Evolutionary conservation across 179 eudicot genomes (phyloP).

Genomic region (Beta lomatogona): DNA sequence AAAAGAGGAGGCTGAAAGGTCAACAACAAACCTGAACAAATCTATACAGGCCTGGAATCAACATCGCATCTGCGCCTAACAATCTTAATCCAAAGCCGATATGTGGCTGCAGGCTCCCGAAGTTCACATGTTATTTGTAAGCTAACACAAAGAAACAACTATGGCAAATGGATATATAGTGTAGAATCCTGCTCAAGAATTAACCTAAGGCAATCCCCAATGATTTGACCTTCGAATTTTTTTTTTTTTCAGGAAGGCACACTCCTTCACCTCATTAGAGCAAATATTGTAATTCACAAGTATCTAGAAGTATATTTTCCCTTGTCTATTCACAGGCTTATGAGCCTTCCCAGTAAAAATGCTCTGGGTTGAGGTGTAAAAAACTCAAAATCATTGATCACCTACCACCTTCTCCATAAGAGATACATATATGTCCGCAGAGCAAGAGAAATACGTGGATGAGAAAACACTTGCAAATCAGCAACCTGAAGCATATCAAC

Average conservation of each 20-base stretch:
- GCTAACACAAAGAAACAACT: background rate
- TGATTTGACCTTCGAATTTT: background rate
- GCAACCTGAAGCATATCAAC: slow-evolving; percentile 54
- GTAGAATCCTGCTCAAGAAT: background rate
- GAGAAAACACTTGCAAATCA: slow-evolving; percentile 87
- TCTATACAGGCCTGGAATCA: slow-evolving; percentile 87
- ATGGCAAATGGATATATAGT: background rate
- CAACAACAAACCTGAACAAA: slow-evolving; percentile 50
- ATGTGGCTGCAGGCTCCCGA: slow-evolving; percentile 65
- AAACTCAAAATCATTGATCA: background rate
- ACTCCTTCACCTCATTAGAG: background rate
- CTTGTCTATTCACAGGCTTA: background rate
- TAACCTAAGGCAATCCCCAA: slow-evolving; percentile 1
- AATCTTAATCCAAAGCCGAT: slow-evolving; percentile 89
- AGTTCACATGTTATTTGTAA: slow-evolving; percentile 16
- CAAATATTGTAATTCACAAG: background rate
- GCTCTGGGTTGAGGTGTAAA: background rate
- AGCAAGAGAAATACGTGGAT: slow-evolving; percentile 92
- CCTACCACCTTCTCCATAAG: slow-evolving; percentile 87
- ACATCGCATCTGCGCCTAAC: slow-evolving; percentile 91
- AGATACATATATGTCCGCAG: slow-evolving; percentile 82
- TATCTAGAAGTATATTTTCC: background rate
- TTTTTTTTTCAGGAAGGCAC: background rate
- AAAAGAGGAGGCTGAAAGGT: background rate
- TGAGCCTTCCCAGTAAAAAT: background rate